phyloP scores from a whole-genome alignment of 2,329 filamentous ascomycete genomes.

The Talaromyces rugulosus region DNA sequence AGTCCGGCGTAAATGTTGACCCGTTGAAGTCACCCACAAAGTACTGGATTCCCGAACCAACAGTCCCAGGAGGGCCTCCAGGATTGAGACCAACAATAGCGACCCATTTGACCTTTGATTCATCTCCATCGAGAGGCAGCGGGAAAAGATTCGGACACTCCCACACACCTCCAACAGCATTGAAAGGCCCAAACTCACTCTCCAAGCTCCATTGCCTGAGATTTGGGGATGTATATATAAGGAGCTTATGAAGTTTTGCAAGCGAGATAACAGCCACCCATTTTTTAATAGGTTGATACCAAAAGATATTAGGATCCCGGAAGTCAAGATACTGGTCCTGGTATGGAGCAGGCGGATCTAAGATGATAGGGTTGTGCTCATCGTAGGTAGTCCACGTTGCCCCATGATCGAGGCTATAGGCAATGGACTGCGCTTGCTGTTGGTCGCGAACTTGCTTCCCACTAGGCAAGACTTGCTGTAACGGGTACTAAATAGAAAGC shows the following conservation, averaged over 20 bases:
- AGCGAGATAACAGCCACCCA: constrained; percentile 18
- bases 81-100: constrained; percentile 23
- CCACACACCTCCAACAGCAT: constrained; percentile 25
- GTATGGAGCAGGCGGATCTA: constrained; percentile 38
- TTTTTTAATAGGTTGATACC: constrained; percentile 18
- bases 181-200: constrained; percentile 20
- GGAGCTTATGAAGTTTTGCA: constrained; percentile 19
- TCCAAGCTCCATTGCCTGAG: constrained; percentile 23
- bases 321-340: constrained; percentile 39
- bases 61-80: constrained; percentile 24
- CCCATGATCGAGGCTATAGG: constrained; percentile 59
- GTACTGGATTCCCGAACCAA: constrained; percentile 27
- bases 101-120: constrained; percentile 22
- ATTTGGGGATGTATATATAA: constrained; percentile 22
- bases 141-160: constrained; percentile 27
- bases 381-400: constrained; percentile 59
- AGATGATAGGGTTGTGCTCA: constrained; percentile 56
- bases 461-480: constrained; percentile 19
- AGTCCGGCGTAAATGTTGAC: constrained; percentile 20
- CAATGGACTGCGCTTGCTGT: constrained; percentile 55
- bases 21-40: constrained; percentile 27
- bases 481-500: constrained; percentile 16
- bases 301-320: constrained; percentile 60
- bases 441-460: constrained; percentile 17
- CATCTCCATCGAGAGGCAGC: constrained; percentile 17